phyloP scores from a whole-genome alignment of 2,329 filamentous ascomycete genomes.

The Venturia oleaginea region DNA sequence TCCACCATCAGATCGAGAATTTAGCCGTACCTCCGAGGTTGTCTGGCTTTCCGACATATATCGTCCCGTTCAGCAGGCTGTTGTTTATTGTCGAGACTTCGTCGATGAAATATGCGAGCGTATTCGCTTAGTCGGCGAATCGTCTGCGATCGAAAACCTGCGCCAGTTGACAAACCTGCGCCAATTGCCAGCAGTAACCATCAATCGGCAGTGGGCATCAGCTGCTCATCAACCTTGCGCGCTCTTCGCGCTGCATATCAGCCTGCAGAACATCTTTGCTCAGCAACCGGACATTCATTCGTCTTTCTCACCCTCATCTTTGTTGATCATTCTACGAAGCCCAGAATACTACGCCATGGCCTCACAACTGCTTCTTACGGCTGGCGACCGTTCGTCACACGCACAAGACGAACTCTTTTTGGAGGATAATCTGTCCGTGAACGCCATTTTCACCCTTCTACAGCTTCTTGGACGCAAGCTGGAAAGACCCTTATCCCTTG shows the following conservation, averaged over 20 bases:
- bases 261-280: background rate
- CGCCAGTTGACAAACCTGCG: too few relatives aligned
- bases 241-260: background rate
- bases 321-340: background rate
- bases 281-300: background rate
- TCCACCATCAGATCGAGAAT: background rate
- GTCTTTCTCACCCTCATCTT: too few relatives aligned
- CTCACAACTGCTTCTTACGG: too few relatives aligned
- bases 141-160: too few relatives aligned
- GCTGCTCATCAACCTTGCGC: background rate
- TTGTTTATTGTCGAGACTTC: too few relatives aligned
- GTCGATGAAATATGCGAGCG: too few relatives aligned
- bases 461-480: background rate
- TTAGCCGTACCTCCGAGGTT: background rate
- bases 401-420: background rate
- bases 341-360: background rate
- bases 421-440: background rate
- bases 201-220: background rate
- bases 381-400: too few relatives aligned
- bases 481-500: background rate
- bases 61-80: background rate
- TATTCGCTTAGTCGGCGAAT: too few relatives aligned
- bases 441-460: background rate
- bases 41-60: background rate
- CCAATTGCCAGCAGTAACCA: too few relatives aligned